Evolutionary conservation across 768 basidiomycete genomes (phyloP).

Genomic region (Mycena latifolia): DNA sequence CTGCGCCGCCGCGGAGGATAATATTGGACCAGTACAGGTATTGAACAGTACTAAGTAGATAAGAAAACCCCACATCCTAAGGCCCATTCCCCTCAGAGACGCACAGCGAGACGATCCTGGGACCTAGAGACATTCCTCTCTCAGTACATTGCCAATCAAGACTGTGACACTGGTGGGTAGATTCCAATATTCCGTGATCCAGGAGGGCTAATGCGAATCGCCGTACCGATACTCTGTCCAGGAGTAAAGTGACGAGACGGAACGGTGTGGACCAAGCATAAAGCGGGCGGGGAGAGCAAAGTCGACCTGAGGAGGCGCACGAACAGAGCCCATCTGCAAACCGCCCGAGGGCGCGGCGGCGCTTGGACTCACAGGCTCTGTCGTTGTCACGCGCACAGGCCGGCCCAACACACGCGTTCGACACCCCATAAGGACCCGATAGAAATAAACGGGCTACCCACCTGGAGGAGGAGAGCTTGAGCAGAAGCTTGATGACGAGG

Average conservation of each 20-base stretch:
- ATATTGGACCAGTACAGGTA: too few species aligned
- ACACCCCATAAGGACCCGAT: conserved; percentile 5
- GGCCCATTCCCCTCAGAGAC: too few species aligned
- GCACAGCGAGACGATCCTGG: neutral
- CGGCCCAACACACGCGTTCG: conserved; percentile 11
- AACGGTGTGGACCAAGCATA: too few species aligned
- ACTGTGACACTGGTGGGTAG: conserved; percentile 8
- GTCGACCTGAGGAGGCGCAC: conserved; percentile 15
- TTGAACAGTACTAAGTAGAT: too few species aligned
- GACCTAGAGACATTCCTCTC: neutral
- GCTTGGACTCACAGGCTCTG: neutral
- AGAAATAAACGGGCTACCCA: neutral
- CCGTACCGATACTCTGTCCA: too few species aligned
- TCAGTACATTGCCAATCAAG: neutral
- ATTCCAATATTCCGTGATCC: conserved; percentile 11
- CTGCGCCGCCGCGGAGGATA: too few species aligned
- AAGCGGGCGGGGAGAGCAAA: conserved; percentile 8
- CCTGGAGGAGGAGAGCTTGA: neutral
- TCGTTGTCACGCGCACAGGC: neutral
- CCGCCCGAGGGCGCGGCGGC: neutral
- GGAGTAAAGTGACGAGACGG: too few species aligned
- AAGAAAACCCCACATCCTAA: too few species aligned
- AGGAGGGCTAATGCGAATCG: neutral
- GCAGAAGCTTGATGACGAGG: neutral
- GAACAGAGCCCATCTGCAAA: neutral